These are phyloP conservation scores for Cadophora luteo-olivacea DNA, from an alignment of 2,329 filamentous ascomycete species.

Conservation along the genomic window DNA sequence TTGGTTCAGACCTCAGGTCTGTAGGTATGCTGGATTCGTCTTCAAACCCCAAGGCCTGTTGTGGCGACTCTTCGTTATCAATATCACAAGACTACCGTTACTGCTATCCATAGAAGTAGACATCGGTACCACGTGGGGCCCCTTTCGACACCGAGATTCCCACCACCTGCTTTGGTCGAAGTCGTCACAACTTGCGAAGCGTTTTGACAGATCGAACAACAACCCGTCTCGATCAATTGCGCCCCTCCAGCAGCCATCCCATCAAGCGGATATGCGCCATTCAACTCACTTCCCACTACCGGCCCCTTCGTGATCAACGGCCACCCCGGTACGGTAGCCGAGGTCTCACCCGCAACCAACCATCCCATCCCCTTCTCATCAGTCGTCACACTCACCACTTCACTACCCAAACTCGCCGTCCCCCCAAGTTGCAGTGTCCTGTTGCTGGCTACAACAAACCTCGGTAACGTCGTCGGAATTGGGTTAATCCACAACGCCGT, in stretches of 20 bases:
- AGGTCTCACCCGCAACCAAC: conserved; percentile 1
- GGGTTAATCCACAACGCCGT: conserved; percentile 6
- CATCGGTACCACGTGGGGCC: background rate
- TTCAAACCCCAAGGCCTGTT: too few relatives aligned
- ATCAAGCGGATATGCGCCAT: background rate
- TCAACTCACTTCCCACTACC: background rate
- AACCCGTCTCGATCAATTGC: background rate
- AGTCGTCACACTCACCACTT: background rate
- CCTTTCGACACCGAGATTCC: background rate
- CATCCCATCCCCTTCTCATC: background rate
- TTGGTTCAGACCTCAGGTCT: too few relatives aligned
- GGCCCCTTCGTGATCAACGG: conserved; percentile 5
- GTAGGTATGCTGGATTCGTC: too few relatives aligned
- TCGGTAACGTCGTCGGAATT: background rate
- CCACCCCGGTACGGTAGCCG: background rate
- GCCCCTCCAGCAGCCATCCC: background rate
- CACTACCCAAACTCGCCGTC: background rate
- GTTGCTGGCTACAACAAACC: background rate
- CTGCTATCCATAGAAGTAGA: background rate
- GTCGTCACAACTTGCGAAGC: background rate
- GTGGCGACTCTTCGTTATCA: too few relatives aligned
- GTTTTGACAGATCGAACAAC: conserved; percentile 4
- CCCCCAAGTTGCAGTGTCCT: background rate
- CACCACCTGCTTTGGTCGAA: background rate
- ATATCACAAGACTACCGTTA: background rate